Conservation (phyloP, 345 rosid species). For the Eucalyptus cloeziana region DNA sequence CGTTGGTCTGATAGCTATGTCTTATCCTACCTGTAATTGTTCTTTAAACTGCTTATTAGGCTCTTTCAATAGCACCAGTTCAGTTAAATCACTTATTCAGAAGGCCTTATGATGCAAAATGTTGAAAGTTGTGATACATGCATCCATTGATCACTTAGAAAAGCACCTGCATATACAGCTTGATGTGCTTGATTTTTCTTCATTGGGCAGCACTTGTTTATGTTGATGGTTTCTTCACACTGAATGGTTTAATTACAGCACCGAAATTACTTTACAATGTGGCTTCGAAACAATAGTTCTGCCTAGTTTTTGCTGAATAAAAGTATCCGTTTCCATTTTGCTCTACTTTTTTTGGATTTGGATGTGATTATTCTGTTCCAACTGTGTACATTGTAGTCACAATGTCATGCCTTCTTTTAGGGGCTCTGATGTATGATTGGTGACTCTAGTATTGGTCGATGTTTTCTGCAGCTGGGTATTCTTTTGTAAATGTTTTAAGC, state of each 20-base stretch:
- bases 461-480: not conserved
- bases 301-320: not conserved
- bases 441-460: not conserved
- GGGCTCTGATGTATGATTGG: no score
- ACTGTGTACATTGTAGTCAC: not conserved
- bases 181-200: not conserved
- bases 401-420: not conserved
- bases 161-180: not conserved
- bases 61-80: not conserved
- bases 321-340: not conserved
- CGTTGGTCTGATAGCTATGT: not conserved
- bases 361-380: not conserved
- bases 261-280: not conserved
- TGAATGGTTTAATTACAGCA: not conserved
- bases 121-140: not conserved
- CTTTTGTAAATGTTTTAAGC: not conserved
- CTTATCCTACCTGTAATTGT: not conserved
- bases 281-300: not conserved
- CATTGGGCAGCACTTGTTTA: not conserved
- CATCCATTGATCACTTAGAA: not conserved
- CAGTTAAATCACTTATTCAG: not conserved
- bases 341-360: not conserved
- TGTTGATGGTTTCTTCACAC: not conserved
- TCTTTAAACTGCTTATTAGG: not conserved
- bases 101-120: not conserved